Conservation (phyloP, 768 basidiomycete genomes). For the Amanita molliuscula region DNA sequence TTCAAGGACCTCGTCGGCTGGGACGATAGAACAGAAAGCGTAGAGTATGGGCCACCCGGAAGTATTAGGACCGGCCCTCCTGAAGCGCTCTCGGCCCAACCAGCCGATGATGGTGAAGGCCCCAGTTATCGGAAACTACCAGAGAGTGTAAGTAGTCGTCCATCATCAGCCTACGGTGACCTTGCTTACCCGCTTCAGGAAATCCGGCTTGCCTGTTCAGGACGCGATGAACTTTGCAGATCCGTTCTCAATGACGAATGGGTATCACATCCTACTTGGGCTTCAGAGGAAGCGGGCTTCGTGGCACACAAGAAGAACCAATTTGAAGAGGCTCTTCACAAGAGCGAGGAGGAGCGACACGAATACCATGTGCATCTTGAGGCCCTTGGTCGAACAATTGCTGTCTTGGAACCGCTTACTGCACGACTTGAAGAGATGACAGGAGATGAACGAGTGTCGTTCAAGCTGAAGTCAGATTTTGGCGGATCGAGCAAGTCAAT, state of each 20-base stretch:
- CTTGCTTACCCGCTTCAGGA: constrained; percentile 42
- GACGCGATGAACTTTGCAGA: constrained; percentile 87
- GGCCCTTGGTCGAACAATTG: constrained; percentile 82
- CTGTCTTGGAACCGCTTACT: constrained; percentile 80
- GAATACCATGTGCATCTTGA: constrained; percentile 96
- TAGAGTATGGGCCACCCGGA: constrained; percentile 66
- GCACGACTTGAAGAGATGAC: constrained; percentile 83
- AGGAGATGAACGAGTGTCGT: constrained; percentile 70
- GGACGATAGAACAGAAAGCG: constrained; percentile 52
- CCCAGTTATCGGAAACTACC: constrained; percentile 91
- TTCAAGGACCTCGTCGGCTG: constrained; percentile 84
- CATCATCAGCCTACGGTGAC: background rate
- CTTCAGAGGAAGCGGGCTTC: constrained; percentile 92
- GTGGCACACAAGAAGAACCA: constrained; percentile 94
- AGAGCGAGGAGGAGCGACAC: constrained; percentile 96
- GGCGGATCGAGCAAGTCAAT: constrained; percentile 83
- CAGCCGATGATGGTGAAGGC: constrained; percentile 78
- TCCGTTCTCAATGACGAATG: constrained; percentile 95
- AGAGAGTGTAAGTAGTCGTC: constrained; percentile 56
- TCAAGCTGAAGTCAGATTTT: constrained; percentile 78
- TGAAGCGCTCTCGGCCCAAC: constrained; percentile 67
- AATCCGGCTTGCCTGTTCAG: constrained; percentile 82
- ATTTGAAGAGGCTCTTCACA: constrained; percentile 92
- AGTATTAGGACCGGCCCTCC: constrained; percentile 69
- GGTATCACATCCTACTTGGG: constrained; percentile 99